phyloP scores from a whole-genome alignment of 2,329 filamentous ascomycete species.

The Aspergillus texensis region DNA sequence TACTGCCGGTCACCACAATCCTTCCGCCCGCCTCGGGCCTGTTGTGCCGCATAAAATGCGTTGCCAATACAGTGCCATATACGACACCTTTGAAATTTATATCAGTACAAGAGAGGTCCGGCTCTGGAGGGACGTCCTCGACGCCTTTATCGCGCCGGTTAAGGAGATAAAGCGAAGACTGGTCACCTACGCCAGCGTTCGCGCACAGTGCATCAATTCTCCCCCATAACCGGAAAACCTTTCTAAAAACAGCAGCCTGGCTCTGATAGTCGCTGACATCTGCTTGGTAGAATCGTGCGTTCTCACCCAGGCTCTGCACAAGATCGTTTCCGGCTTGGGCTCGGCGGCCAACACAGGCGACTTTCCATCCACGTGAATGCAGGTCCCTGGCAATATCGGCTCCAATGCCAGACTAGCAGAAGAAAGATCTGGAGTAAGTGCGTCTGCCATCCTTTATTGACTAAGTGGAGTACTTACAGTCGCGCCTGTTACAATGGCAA shows the following conservation, averaged over 20 bases:
- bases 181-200: conserved; percentile 56
- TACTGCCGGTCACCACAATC: conserved; percentile 50
- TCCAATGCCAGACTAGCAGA: conserved; percentile 52
- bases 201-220: conserved; percentile 53
- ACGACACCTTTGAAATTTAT: conserved; percentile 56
- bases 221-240: conserved; percentile 48
- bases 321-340: conserved; percentile 35
- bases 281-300: conserved; percentile 47
- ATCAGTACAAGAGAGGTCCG: conserved; percentile 51
- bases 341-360: conserved; percentile 43
- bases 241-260: conserved; percentile 47
- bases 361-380: conserved; percentile 35
- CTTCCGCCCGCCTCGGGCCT: conserved; percentile 42
- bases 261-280: conserved; percentile 53
- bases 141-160: conserved; percentile 33
- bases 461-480: not conserved
- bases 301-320: conserved; percentile 33
- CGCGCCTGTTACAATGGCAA: conserved; percentile 1
- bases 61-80: conserved; percentile 53
- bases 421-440: not conserved
- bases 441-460: not conserved
- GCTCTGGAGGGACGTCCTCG: conserved; percentile 45
- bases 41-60: conserved; percentile 59
- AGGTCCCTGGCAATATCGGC: conserved; percentile 44
- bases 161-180: conserved; percentile 50